Evolutionary conservation across 2,329 filamentous ascomycete genomes (phyloP), one percentile per base, ranked within the genome.

Genomic region (Fusarium caatingaense): DNA sequence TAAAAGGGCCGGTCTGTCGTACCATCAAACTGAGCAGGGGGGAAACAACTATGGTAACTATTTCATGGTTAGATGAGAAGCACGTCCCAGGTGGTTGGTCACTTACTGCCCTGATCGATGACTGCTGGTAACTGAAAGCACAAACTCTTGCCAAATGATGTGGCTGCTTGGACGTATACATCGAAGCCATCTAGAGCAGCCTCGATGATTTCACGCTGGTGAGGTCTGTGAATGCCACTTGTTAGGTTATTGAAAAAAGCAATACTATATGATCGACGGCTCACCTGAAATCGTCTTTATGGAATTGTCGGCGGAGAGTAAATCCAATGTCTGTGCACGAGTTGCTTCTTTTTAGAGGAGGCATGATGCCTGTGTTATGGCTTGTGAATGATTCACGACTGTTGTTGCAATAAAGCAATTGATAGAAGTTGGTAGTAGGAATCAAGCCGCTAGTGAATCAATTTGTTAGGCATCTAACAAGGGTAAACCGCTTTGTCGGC

Each of bases 61-160:
- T 56, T 21, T 50, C 61, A 58, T 64, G 72, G 46, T 76, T 60
- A 75, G 63, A 59, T 47, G 54, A 32, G 30, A 25, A 5, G 47
- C 25, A 55, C 37, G 47, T 23, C n/a, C 20, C 5, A 16, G 32
- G 27, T 25, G 20, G 25, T 1, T 21, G 42, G n/a, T 28, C n/a
- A 87, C 90, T 76, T 82, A 94, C 92, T 93, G 70, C 95, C 95
- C 78, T 91, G 89, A 75, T 95, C 92, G 60, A 97, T 90, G 32
- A 98, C 90, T 25, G 94, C 94, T 11, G 94, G 94, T 2, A 98
- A 85, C 78, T 98, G 94, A 77, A 95, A 98, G 82, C 95, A 98
- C 56, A 98, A 80, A 76, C 93, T 97, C 80, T 98, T 98, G 44
- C 94, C 95, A 78, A 98, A 98, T 12, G 91, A 93, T 5, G 92